Percentiles rank a stretch among this genome's conserved stretches.
Conservation (phyloP, 805 yeast species). For the Ogataea sp. region DNA sequence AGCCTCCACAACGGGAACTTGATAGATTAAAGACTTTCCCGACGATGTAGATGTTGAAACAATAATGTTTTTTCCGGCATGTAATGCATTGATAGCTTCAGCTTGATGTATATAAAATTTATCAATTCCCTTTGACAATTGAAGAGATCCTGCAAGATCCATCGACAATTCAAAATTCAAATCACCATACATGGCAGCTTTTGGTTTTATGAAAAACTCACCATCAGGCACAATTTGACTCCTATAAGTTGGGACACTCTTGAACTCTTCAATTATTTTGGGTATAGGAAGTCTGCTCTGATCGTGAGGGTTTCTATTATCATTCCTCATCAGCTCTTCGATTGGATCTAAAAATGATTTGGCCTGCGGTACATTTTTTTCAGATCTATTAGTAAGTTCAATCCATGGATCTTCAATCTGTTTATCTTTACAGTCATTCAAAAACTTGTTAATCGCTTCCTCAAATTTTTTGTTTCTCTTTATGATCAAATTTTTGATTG, state of each 20-base stretch:
- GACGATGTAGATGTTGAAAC: conserved; percentile 95
- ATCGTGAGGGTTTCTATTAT: conserved; percentile 5
- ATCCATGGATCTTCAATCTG: conserved; percentile 32
- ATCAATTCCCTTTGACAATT: conserved; percentile 36
- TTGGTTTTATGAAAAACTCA: conserved; percentile 33
- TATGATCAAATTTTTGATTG: conserved; percentile 51
- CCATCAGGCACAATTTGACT: conserved; percentile 54
- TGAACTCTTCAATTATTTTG: conserved; percentile 41
- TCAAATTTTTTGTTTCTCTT: conserved; percentile 49
- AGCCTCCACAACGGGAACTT: conserved; percentile 64
- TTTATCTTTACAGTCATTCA: conserved; percentile 22
- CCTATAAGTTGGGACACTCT: conserved; percentile 41
- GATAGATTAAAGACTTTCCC: conserved; percentile 91
- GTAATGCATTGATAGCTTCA: conserved; percentile 56
- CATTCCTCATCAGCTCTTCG: conserved; percentile 39
- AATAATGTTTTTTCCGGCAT: conserved; percentile 59
- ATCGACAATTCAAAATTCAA: conserved; percentile 40
- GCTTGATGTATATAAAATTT: conserved; percentile 76
- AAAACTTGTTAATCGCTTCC: conserved; percentile 28
- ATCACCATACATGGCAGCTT: conserved; percentile 36
- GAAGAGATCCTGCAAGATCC: conserved; percentile 44
- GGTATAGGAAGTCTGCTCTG: conserved; percentile 34
- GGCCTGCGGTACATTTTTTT: conserved; percentile 36
- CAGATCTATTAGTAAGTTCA: conserved; percentile 29
- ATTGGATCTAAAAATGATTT: conserved; percentile 53